phyloP scores from a whole-genome alignment of 768 basidiomycete species.

The Mycena albidolilacea region DNA sequence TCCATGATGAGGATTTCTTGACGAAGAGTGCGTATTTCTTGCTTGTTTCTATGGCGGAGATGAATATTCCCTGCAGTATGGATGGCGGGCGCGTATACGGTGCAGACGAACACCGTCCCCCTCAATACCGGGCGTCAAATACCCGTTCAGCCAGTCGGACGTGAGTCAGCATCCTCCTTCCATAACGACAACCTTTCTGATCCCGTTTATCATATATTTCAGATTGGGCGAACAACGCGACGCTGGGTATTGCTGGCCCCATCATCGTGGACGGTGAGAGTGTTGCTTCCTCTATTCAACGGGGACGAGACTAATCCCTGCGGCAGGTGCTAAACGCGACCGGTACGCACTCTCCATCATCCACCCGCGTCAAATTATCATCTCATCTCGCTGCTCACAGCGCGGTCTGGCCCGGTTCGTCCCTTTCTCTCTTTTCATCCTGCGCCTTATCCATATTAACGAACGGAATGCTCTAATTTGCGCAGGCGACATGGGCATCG shows the following conservation, averaged over 20 bases:
- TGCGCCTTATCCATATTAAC: no score
- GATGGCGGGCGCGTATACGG: conserved; percentile 75
- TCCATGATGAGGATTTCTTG: conserved; percentile 63
- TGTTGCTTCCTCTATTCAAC: background rate
- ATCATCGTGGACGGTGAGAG: conserved; percentile 69
- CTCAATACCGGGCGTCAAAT: conserved; percentile 65
- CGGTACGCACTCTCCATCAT: conserved; percentile 48
- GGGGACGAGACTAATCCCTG: background rate
- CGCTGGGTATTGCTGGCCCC: conserved; percentile 68
- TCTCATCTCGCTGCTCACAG: conserved; percentile 43
- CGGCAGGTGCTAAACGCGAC: conserved; percentile 67
- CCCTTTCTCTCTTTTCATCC: background rate
- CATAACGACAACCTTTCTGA: background rate
- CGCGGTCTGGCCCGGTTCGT: conserved; percentile 70
- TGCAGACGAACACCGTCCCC: conserved; percentile 70
- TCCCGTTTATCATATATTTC: background rate
- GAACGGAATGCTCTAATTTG: background rate
- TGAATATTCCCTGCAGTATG: conserved; percentile 55
- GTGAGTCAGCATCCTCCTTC: conserved; percentile 42
- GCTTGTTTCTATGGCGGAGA: background rate
- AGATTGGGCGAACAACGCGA: conserved; percentile 72
- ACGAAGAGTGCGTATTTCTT: conserved; percentile 57
- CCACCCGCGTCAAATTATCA: no score
- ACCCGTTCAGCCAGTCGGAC: conserved; percentile 61
- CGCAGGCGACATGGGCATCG: conserved; percentile 74